These are phyloP conservation scores for Saccharata proteae DNA, from an alignment of 2,329 filamentous ascomycete genomes.

Conservation along the genomic window DNA sequence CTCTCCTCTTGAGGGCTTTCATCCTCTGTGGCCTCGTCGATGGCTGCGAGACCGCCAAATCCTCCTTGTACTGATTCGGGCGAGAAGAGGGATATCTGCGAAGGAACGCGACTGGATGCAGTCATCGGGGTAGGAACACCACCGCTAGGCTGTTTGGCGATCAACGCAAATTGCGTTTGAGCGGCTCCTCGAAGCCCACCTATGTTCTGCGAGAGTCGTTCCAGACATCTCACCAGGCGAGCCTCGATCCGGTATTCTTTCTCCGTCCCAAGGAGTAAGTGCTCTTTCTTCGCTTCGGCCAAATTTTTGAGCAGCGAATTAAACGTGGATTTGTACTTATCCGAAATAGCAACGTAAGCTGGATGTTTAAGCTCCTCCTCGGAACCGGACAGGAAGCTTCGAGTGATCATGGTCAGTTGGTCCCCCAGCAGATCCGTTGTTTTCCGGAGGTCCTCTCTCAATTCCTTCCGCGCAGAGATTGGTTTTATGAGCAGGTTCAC, in stretches of 20 bases:
- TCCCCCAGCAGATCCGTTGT: constrained; percentile 66
- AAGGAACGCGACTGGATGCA: no score
- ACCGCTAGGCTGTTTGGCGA: constrained; percentile 43
- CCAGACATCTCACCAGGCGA: constrained; percentile 65
- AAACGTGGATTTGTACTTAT: constrained; percentile 55
- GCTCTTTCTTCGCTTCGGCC: constrained; percentile 78
- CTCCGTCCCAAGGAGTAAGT: constrained; percentile 71
- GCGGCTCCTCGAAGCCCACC: constrained; percentile 85
- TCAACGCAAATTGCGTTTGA: constrained; percentile 73
- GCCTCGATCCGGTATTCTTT: constrained; percentile 67
- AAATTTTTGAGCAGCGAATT: constrained; percentile 63
- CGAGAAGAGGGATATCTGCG: neutral
- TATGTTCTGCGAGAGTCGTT: constrained; percentile 75
- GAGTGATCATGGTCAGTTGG: constrained; percentile 70
- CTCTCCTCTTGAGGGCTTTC: no score
- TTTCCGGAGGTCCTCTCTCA: constrained; percentile 62
- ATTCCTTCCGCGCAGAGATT: constrained; percentile 59
- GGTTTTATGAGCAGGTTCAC: constrained; percentile 62
- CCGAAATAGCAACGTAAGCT: constrained; percentile 50
- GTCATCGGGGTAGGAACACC: constrained; percentile 1
- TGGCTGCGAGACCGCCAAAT: constrained; percentile 29
- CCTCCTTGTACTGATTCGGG: constrained; percentile 1
- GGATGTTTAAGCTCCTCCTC: constrained; percentile 63
- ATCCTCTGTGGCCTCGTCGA: constrained; percentile 21
- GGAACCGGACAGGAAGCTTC: constrained; percentile 70